These are phyloP conservation scores for Herpetomonas tarakana DNA, from an alignment of 208 protist species.

Conservation along the genomic window DNA sequence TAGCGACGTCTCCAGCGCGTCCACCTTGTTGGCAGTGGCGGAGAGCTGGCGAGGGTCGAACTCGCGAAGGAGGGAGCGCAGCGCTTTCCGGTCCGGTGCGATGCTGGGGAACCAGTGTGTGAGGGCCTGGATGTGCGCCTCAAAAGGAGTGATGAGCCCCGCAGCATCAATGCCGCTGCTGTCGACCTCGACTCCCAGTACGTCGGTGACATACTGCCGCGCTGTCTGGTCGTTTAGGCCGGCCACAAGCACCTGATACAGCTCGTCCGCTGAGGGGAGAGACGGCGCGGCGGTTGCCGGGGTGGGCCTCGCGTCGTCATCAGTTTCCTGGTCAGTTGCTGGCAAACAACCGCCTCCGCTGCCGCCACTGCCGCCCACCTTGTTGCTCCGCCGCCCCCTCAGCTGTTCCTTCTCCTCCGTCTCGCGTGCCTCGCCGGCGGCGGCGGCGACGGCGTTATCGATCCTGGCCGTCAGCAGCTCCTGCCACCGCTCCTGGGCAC, in stretches of 20 bases:
- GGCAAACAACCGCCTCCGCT: neutral
- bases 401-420: conserved; percentile 9
- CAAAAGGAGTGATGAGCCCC: conserved; percentile 62
- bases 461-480: conserved; percentile 36
- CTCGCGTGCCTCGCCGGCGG: neutral
- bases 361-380: neutral
- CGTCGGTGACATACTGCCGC: conserved; percentile 10
- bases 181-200: conserved; percentile 15
- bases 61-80: conserved; percentile 54
- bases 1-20: conserved; percentile 35
- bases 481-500: conserved; percentile 43
- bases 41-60: conserved; percentile 36
- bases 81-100: conserved; percentile 37
- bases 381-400: neutral
- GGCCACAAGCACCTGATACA: conserved; percentile 59
- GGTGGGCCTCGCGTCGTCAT: conserved; percentile 1
- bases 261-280: conserved; percentile 43
- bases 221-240: conserved; percentile 46
- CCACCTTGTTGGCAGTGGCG: conserved; percentile 7
- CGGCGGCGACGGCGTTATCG: conserved; percentile 14
- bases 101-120: conserved; percentile 34
- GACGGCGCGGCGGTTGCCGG: conserved; percentile 19
- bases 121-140: conserved; percentile 53
- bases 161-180: conserved; percentile 46
- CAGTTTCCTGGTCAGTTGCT: neutral